These are phyloP conservation scores for Malassezia cuniculi DNA, from an alignment of 1,284 basidiomycete genomes.

Conservation along the genomic window DNA sequence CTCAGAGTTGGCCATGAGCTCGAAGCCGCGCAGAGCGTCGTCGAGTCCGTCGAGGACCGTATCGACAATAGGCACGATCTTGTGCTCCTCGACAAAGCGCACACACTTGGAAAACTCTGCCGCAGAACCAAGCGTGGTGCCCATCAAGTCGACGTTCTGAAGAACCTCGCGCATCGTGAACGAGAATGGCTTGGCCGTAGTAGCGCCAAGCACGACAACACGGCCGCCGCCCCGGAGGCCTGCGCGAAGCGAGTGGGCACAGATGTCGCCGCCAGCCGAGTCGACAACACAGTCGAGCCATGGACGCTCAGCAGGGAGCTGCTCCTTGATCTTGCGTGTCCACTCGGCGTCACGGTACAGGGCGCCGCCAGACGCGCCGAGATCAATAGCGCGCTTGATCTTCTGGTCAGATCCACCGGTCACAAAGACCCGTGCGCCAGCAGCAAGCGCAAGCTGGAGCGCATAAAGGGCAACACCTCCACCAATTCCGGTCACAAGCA, in stretches of 20 bases:
- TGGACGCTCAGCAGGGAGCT: conserved; percentile 49
- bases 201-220: conserved; percentile 58
- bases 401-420: conserved; percentile 62
- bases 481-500: conserved; percentile 54
- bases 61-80: conserved; percentile 62
- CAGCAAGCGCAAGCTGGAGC: conserved; percentile 62
- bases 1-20: conserved; percentile 41
- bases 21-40: conserved; percentile 59
- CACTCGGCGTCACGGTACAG: conserved; percentile 63
- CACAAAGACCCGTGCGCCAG: conserved; percentile 68
- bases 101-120: conserved; percentile 62
- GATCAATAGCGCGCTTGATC: conserved; percentile 54
- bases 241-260: conserved; percentile 52
- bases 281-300: conserved; percentile 64
- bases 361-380: conserved; percentile 68
- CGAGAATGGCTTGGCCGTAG: conserved; percentile 50
- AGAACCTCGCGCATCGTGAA: conserved; percentile 72
- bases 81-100: conserved; percentile 57
- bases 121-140: conserved; percentile 73
- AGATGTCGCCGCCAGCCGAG: conserved; percentile 64
- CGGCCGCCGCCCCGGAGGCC: conserved; percentile 58
- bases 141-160: conserved; percentile 61
- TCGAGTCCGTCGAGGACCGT: conserved; percentile 60
- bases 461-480: conserved; percentile 67
- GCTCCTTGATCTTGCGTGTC: conserved; percentile 52